Evolutionary conservation across 1,284 basidiomycete species (phyloP).

Genomic region (Malassezia sympodialis): DNA sequence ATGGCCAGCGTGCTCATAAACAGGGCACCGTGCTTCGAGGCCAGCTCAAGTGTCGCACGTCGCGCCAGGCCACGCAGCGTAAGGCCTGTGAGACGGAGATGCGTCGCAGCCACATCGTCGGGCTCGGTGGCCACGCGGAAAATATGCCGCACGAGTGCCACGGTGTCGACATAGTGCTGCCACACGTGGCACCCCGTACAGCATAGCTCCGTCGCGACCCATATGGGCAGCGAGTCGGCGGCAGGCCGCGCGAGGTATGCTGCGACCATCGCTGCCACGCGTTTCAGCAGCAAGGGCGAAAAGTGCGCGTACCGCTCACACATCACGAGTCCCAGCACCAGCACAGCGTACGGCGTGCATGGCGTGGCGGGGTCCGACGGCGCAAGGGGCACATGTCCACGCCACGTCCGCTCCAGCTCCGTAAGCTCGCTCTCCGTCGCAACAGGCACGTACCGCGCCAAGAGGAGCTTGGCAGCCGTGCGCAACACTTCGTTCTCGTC

Average conservation of each 20-base stretch:
- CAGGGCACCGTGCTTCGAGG: constrained; percentile 68
- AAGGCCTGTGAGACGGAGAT: background rate
- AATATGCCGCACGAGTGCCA: constrained; percentile 73
- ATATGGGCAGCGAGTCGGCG: constrained; percentile 56
- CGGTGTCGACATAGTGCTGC: constrained; percentile 86
- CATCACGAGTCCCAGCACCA: constrained; percentile 57
- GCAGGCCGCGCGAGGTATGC: constrained; percentile 7
- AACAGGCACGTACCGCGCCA: constrained; percentile 12
- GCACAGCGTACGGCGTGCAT: constrained; percentile 10
- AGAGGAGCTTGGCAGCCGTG: constrained; percentile 18
- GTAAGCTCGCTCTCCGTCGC: constrained; percentile 19
- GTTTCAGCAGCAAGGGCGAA: constrained; percentile 63
- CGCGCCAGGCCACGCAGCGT: constrained; percentile 54
- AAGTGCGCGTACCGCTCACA: constrained; percentile 69
- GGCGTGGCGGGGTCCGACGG: constrained; percentile 29
- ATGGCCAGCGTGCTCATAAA: constrained; percentile 91
- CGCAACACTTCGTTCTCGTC: constrained; percentile 24
- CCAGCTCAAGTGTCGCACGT: constrained; percentile 71
- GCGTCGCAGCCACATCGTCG: constrained; percentile 48
- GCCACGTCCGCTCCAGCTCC: constrained; percentile 27
- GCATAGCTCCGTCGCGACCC: constrained; percentile 74
- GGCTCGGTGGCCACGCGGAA: constrained; percentile 74
- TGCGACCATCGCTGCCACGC: constrained; percentile 71
- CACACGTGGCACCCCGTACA: constrained; percentile 81
- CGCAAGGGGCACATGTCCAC: constrained; percentile 57